Percentiles rank a stretch among this genome's conserved stretches.
Conservation (phyloP, 2,329 filamentous ascomycete genomes). For the Claviceps quebecensis region DNA sequence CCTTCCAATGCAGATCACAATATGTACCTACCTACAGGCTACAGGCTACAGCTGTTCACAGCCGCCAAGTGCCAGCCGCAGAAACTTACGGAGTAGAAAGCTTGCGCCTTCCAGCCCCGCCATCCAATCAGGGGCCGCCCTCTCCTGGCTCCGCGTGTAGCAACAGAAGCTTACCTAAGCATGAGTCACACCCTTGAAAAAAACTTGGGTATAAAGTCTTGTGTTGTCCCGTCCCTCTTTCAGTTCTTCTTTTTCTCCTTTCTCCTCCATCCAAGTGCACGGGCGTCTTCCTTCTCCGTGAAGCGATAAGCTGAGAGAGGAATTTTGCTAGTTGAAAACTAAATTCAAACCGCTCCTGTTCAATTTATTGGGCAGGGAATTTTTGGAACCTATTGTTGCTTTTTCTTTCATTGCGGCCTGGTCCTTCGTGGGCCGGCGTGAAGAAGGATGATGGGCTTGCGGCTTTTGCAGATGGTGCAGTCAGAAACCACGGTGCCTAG, state of each 20-base stretch:
- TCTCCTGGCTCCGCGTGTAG: not conserved
- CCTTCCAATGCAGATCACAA: not conserved
- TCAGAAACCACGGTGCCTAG: no score
- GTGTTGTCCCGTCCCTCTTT: constrained; percentile 12
- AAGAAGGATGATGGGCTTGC: constrained; percentile 21
- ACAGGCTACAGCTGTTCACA: not conserved
- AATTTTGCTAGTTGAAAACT: constrained; percentile 86
- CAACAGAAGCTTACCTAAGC: constrained; percentile 6
- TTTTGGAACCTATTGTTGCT: constrained; percentile 45
- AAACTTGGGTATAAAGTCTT: constrained; percentile 19
- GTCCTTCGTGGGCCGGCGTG: constrained; percentile 20
- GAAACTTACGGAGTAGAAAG: no score
- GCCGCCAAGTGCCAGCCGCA: not conserved
- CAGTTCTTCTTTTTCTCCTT: constrained; percentile 26
- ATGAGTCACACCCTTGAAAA: not conserved
- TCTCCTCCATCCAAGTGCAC: constrained; percentile 45
- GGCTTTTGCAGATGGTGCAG: not conserved
- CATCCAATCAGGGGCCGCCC: not conserved
- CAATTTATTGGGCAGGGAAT: constrained; percentile 55
- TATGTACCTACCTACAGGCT: not conserved
- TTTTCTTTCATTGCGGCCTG: constrained; percentile 28
- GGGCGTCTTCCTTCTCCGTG: constrained; percentile 47
- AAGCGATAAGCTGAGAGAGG: constrained; percentile 63
- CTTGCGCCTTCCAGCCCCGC: not conserved
- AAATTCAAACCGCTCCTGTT: constrained; percentile 56